Percentiles rank a stretch among this genome's conserved stretches.
Conservation (phyloP, 2,329 filamentous ascomycete species). For the Talaromyces rugulosus region DNA sequence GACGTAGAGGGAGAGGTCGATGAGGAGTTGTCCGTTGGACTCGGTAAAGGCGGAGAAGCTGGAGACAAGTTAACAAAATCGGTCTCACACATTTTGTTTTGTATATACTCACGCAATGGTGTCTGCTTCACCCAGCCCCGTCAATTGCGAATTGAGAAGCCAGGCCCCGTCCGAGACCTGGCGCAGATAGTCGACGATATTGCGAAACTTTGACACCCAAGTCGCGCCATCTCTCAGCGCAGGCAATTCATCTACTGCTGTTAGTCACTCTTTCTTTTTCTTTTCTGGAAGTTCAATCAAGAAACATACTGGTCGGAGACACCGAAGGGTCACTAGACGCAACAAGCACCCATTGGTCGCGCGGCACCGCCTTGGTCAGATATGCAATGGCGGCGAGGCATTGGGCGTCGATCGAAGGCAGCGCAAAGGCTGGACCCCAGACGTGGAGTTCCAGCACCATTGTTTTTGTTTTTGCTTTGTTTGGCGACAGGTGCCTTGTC, state of each 20-base stretch:
- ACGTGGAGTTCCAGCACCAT: constrained; percentile 74
- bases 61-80: too few species aligned
- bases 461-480: constrained; percentile 16
- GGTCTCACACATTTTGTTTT: neutral
- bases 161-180: constrained; percentile 45
- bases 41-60: constrained; percentile 64
- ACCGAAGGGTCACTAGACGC: constrained; percentile 68
- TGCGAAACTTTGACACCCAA: constrained; percentile 52
- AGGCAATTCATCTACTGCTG: constrained; percentile 50
- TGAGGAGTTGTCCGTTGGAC: constrained; percentile 68
- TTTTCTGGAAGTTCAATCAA: too few species aligned
- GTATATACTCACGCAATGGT: constrained; percentile 43
- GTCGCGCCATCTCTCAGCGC: constrained; percentile 52
- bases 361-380: constrained; percentile 59
- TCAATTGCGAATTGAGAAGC: constrained; percentile 45
- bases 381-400: constrained; percentile 81
- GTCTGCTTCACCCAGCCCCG: constrained; percentile 43
- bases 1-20: constrained; percentile 86
- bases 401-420: constrained; percentile 87
- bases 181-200: constrained; percentile 50
- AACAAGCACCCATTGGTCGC: constrained; percentile 64
- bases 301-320: constrained; percentile 63
- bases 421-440: constrained; percentile 82
- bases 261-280: neutral
- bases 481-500: neutral